Evolutionary conservation across 352 stramenopile genomes (phyloP), one percentile per base, ranked within the genome.

Genomic region (Plasmopara viticola): DNA sequence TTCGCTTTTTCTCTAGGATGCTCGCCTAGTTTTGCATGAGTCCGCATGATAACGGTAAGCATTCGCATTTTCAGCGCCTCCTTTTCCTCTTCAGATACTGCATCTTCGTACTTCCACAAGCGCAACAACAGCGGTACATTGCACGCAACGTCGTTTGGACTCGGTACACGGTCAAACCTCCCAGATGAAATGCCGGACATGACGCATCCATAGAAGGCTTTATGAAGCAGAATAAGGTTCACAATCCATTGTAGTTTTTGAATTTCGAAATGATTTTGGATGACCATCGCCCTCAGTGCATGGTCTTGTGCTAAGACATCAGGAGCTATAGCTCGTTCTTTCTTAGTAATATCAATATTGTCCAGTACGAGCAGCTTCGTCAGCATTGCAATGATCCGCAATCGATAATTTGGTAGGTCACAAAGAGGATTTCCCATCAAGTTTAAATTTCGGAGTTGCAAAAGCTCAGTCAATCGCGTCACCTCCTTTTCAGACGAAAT

Each of bases 401-500:
- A 34, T 8, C 83, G 62, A 33, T 94, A 94, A 56, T 90, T 86
- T 0, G 83, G 83, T 31, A 78, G 66, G 7, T 84, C 65, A 29
- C 78, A 90, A 6, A 94, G 35, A 18, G 83, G 83, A 44, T 94
- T 91, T 8, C 83, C 83, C 35, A 71, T 60, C 34, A 91, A 50
- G 54, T 89, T 87, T 5, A 94, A 46, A 37, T 86, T 80, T 2
- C 72, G 65, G 5, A 92, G 63, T 14, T 80, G 66, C 10, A 41
- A 18, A 0, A 92, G 61, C 9, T 31, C 18, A 10, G 48, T 18
- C 0, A 92, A 58, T 5, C 53, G 68, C 14, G 58, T 54, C 0
- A 92, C 7, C 8, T 86, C 73, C 0, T 52, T 38, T 18, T 90
- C 81, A 0, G 48, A 58, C 14, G 47, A 31, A 13, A 94, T 41